Evolutionary conservation across 2,329 filamentous ascomycete species (phyloP).

Genomic region (Hirsutella minnesotensis): DNA sequence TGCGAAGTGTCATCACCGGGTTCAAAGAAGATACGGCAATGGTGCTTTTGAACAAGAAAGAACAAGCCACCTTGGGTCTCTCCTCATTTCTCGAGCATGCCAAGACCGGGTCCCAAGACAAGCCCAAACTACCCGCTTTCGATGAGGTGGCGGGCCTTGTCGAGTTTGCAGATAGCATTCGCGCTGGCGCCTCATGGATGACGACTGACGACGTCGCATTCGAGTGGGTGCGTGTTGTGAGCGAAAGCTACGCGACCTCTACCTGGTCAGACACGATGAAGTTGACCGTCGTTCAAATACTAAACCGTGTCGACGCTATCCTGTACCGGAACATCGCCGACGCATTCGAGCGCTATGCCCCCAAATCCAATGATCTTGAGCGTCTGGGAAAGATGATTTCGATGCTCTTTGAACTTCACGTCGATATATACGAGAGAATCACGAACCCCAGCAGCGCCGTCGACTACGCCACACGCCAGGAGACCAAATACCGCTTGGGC

Average conservation of each 20-base stretch:
- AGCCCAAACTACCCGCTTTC: conserved; percentile 33
- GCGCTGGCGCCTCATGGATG: conserved; percentile 32
- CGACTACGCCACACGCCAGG: conserved; percentile 33
- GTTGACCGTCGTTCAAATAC: conserved; percentile 41
- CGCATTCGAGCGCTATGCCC: conserved; percentile 23
- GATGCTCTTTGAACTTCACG: conserved; percentile 50
- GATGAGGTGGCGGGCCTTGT: conserved; percentile 40
- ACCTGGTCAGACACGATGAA: conserved; percentile 50
- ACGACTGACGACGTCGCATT: conserved; percentile 45
- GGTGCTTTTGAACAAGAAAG: conserved; percentile 40
- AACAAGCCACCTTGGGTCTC: conserved; percentile 38
- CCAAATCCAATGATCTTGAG: conserved; percentile 13
- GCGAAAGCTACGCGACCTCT: conserved; percentile 36
- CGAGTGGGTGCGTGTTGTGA: conserved; percentile 42
- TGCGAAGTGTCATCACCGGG: conserved; percentile 33
- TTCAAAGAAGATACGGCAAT: conserved; percentile 43
- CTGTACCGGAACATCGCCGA: conserved; percentile 35
- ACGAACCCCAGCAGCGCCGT: conserved; percentile 44
- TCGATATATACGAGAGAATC: conserved; percentile 48
- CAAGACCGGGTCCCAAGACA: conserved; percentile 41
- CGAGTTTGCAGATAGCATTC: conserved; percentile 36
- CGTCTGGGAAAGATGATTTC: conserved; percentile 35
- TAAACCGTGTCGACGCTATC: conserved; percentile 39
- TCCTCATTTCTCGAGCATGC: conserved; percentile 54
- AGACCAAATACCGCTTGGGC: conserved; percentile 36